Evolutionary conservation across 2,329 filamentous ascomycete genomes (phyloP).

Genomic region (Cladobotryum mycophilum): DNA sequence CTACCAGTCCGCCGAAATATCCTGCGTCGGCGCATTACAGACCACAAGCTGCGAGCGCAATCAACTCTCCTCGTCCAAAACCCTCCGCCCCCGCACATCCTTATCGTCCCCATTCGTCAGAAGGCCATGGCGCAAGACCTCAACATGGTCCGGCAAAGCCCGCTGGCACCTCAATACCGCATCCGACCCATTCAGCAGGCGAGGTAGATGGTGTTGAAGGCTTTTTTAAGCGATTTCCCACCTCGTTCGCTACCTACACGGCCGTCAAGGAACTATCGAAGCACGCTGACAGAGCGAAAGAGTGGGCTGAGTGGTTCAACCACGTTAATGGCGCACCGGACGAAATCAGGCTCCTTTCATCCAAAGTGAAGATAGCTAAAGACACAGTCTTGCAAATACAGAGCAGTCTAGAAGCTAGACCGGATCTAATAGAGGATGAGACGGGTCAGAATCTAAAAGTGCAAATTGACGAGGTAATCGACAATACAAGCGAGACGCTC

Average conservation of each 20-base stretch:
- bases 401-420: conserved; percentile 20
- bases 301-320: conserved; percentile 29
- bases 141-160: conserved; percentile 1
- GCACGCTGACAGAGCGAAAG: conserved; percentile 26
- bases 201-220: conserved; percentile 7
- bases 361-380: conserved; percentile 22
- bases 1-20: conserved; percentile 6
- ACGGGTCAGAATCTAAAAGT: conserved; percentile 20
- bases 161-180: neutral
- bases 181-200: neutral
- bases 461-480: conserved; percentile 25
- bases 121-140: conserved; percentile 1
- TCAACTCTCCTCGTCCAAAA: conserved; percentile 6
- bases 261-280: conserved; percentile 21
- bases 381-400: conserved; percentile 29
- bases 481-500: conserved; percentile 20
- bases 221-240: conserved; percentile 15
- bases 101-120: conserved; percentile 2
- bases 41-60: conserved; percentile 7
- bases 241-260: conserved; percentile 21
- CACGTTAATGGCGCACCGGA: conserved; percentile 25
- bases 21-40: conserved; percentile 15
- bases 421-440: conserved; percentile 26
- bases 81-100: neutral
- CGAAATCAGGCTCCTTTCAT: conserved; percentile 23